phyloP scores from a whole-genome alignment of 805 yeast species.

The Cyberlindnera euphorbiae region DNA sequence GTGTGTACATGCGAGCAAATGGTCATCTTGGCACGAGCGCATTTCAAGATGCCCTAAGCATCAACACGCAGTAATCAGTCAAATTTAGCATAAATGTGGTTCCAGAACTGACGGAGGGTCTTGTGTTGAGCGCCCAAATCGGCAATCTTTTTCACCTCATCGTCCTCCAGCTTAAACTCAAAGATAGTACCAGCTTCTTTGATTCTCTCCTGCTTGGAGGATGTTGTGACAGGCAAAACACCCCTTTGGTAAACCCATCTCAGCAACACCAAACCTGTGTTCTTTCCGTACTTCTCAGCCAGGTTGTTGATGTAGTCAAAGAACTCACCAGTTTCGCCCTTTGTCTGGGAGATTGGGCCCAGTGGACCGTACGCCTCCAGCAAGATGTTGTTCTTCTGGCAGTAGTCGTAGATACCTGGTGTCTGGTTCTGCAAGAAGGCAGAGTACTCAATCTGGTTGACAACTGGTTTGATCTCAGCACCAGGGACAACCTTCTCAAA shows the following conservation, averaged over 20 bases:
- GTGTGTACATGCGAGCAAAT: too few species aligned
- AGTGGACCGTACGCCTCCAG: conserved; percentile 69
- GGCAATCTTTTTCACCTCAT: conserved; percentile 43
- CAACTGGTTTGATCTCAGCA: conserved; percentile 43
- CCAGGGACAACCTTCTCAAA: conserved; percentile 37
- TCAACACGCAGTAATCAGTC: conserved; percentile 10
- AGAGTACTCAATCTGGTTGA: conserved; percentile 62
- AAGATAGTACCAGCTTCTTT: conserved; percentile 46
- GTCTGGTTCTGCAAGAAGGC: conserved; percentile 68
- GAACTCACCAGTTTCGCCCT: conserved; percentile 36
- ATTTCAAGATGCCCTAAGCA: too few species aligned
- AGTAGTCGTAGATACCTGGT: conserved; percentile 48
- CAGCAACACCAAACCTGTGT: conserved; percentile 61
- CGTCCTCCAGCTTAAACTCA: conserved; percentile 46
- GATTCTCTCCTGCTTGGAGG: conserved; percentile 54
- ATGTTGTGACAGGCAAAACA: conserved; percentile 71
- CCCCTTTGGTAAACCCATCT: conserved; percentile 67
- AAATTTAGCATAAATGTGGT: conserved; percentile 21
- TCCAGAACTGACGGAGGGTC: conserved; percentile 33
- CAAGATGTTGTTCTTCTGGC: conserved; percentile 42
- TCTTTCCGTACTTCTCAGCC: conserved; percentile 50
- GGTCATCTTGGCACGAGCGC: too few species aligned
- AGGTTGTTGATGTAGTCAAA: conserved; percentile 38
- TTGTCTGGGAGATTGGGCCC: conserved; percentile 51
- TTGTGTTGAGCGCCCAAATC: conserved; percentile 35